Base-by-base conservation (phyloP, 805 yeast species). In the Millerozyma acaciae region DNA sequence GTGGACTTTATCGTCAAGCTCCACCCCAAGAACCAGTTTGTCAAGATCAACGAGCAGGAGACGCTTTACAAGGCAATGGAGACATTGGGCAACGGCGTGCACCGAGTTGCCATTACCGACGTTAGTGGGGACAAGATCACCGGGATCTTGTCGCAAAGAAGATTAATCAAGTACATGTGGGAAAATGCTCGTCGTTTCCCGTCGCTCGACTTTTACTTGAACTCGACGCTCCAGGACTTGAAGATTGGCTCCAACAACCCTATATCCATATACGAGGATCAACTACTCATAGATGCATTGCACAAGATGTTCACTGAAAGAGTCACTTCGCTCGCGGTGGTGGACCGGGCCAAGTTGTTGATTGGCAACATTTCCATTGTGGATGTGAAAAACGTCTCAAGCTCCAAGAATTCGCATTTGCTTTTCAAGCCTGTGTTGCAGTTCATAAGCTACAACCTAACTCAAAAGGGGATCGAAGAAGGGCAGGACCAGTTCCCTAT, bases 401-500 rank as follows among this genome's bases (percentile, higher is more conserved):
- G 83, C 42, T 80, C 94, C 22, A 84, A 95, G 17, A 89, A 89
- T 55, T 83, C 94, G 9, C 88, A 84, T 39, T 67, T 86, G 43
- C 69, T 90, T 37, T 81, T 82, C 50, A 81, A 84, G 55, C 72
- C 93, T 5, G 93, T 96, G 59, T 70, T 87, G 49, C 93, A 84
- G 60, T 90, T 90, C 55, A 78, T 90, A 37, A 78, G 94, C 9
- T 82, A 88, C 42, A 88, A 89, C 40, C 72, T 93, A 43, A 81
- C 84, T 43, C 80, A 81, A 35, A 80, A 96, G 53, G 98, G 98
- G 14, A 70, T 90, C 20, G 94, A 83, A 50, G 89, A 88, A 53
- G 96, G 96, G 33, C 88, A 89, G 59, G 98, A 90, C 64, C 87
- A 94, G 26, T 90, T 83, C 70, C 98, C 98, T 12, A 90, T 93